These are phyloP conservation scores for Russula ochroleuca DNA, from an alignment of 768 basidiomycete species.

Conservation along the genomic window DNA sequence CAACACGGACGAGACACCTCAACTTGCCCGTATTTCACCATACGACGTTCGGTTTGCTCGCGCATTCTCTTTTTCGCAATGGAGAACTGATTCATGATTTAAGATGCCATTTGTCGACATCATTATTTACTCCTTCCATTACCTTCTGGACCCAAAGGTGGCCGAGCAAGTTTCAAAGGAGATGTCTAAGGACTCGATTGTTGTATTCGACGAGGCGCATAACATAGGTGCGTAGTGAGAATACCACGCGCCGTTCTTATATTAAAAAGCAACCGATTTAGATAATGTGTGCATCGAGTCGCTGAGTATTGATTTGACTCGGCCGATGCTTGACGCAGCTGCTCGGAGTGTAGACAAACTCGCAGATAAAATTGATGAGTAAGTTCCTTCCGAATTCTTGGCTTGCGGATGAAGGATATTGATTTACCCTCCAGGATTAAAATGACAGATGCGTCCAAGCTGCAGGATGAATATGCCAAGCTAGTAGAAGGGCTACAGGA, in stretches of 20 bases:
- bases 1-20: constrained; percentile 81
- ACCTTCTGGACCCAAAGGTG: constrained; percentile 96
- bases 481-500: constrained; percentile 92
- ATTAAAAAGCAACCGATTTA: constrained; percentile 30
- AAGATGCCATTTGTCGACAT: constrained; percentile 95
- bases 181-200: constrained; percentile 94
- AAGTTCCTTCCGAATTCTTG: constrained; percentile 32
- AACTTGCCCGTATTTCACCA: constrained; percentile 92
- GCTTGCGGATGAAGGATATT: constrained; percentile 11
- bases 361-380: constrained; percentile 94
- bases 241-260: constrained; percentile 1
- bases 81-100: background rate
- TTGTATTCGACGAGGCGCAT: constrained; percentile 99
- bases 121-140: constrained; percentile 99
- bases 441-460: constrained; percentile 83
- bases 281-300: constrained; percentile 99
- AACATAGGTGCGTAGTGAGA: constrained; percentile 72
- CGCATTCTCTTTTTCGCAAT: constrained; percentile 1
- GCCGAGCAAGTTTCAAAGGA: constrained; percentile 99
- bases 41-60: constrained; percentile 82
- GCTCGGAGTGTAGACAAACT: constrained; percentile 81
- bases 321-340: constrained; percentile 97
- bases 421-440: constrained; percentile 63
- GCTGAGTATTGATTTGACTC: constrained; percentile 91
- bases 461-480: constrained; percentile 95